Conservation (phyloP, 148 eudicot genomes). For the Hydrangea macrophylla region DNA sequence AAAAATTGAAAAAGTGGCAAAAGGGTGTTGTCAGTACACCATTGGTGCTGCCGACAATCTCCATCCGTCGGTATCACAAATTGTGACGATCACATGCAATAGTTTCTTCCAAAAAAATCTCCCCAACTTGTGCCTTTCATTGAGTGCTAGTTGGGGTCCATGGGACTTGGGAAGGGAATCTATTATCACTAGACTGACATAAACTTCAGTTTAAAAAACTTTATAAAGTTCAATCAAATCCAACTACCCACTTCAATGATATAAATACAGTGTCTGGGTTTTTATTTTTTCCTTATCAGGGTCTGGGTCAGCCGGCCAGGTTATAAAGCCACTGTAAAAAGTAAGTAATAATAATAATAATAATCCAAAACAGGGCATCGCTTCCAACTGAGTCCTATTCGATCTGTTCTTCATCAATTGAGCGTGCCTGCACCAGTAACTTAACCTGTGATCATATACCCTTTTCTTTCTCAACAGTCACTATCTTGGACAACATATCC, state of each 20-base stretch:
- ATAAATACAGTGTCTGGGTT: not conserved
- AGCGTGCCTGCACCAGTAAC: not conserved
- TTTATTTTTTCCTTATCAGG: not conserved
- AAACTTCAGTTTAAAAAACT: conserved; percentile 8
- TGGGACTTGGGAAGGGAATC: conserved; percentile 2
- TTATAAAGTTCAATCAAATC: conserved; percentile 7
- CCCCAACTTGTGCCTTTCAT: not conserved
- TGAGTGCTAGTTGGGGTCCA: conserved; percentile 9
- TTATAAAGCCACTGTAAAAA: conserved; percentile 5
- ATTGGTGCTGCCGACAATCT: too few relatives aligned
- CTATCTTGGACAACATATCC: not conserved
- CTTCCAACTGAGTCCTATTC: not conserved
- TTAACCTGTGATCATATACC: not conserved
- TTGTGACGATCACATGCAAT: too few relatives aligned
- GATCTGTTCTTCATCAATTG: too few relatives aligned
- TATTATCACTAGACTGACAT: conserved; percentile 7
- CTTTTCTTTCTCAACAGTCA: not conserved
- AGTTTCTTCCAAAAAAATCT: too few relatives aligned
- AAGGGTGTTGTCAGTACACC: too few relatives aligned
- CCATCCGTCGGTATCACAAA: too few relatives aligned
- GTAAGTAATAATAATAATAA: too few relatives aligned
- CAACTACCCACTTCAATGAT: conserved; percentile 5
- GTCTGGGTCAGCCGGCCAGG: not conserved
- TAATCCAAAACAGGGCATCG: not conserved
- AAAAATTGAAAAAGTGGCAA: too few relatives aligned